phyloP scores from a whole-genome alignment of 108 stramenopile species.

The Chaetoceros tenuissimus region DNA sequence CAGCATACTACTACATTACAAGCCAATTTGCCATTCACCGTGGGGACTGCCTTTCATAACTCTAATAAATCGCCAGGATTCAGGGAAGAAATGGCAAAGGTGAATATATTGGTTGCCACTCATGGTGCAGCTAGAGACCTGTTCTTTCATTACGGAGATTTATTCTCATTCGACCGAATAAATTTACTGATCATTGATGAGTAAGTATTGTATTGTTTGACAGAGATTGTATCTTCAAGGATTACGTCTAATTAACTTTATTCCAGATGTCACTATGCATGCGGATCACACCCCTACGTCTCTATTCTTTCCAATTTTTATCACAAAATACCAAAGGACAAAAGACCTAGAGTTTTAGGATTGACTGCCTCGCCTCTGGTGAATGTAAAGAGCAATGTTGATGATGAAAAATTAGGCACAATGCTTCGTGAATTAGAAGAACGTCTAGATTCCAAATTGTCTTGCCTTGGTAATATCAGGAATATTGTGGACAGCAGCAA shows the following conservation, averaged over 20 bases:
- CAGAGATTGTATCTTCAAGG: too few relatives aligned
- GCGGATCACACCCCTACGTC: constrained; percentile 32
- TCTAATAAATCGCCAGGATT: constrained; percentile 11
- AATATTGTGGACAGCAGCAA: neutral
- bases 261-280: constrained; percentile 55
- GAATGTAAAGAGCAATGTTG: constrained; percentile 25
- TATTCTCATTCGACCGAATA: constrained; percentile 26
- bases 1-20: constrained; percentile 44
- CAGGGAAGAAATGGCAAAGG: constrained; percentile 19
- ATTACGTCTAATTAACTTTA: too few relatives aligned
- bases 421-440: constrained; percentile 33
- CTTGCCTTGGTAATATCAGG: constrained; percentile 6
- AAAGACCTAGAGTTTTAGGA: constrained; percentile 42
- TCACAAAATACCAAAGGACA: constrained; percentile 20
- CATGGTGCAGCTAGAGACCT: constrained; percentile 54
- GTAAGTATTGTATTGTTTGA: too few relatives aligned
- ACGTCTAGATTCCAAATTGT: constrained; percentile 35
- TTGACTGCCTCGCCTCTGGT: constrained; percentile 56
- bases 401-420: constrained; percentile 29
- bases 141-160: constrained; percentile 47
- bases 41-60: constrained; percentile 29
- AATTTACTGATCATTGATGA: constrained; percentile 52
- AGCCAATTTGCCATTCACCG: constrained; percentile 36
- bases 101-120: constrained; percentile 51
- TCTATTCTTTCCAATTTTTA: constrained; percentile 46